A percentile compares a stretch with the other conserved stretches of the same genome.
These are phyloP conservation scores for Leccinum disarticulatum DNA, from an alignment of 768 basidiomycete genomes.

Conservation along the genomic window DNA sequence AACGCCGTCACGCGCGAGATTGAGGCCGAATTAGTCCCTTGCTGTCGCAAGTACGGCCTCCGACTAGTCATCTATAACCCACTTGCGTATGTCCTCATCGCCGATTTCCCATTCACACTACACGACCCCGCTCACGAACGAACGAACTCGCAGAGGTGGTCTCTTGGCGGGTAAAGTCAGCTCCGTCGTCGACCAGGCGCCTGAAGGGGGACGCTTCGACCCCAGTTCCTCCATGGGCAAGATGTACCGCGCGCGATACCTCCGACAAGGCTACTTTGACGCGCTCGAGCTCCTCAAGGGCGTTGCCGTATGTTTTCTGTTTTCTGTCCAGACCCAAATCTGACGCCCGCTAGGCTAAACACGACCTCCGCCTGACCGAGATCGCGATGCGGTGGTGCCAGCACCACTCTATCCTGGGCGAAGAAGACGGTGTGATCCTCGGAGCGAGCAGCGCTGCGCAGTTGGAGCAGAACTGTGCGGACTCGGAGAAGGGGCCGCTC, in stretches of 20 bases:
- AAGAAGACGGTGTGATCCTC: constrained; percentile 46
- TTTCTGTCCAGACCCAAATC: not conserved
- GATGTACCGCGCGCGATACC: constrained; percentile 47
- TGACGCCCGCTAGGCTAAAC: constrained; percentile 27
- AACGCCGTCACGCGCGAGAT: constrained; percentile 49
- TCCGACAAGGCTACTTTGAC: constrained; percentile 42
- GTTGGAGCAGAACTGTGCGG: constrained; percentile 43
- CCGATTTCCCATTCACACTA: not conserved
- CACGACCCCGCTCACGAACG: not conserved
- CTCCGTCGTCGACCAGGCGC: constrained; percentile 31
- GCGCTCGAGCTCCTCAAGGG: constrained; percentile 42
- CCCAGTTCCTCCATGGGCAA: constrained; percentile 37
- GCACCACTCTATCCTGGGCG: constrained; percentile 49
- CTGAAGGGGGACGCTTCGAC: constrained; percentile 44
- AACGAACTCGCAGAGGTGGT: constrained; percentile 2
- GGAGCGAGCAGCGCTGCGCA: constrained; percentile 49
- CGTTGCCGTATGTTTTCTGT: constrained; percentile 36
- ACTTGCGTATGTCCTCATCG: constrained; percentile 39
- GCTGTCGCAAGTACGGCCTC: constrained; percentile 56
- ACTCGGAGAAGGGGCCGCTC: constrained; percentile 53
- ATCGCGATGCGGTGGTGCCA: constrained; percentile 63
- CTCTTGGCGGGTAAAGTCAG: constrained; percentile 47
- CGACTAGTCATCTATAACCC: constrained; percentile 59
- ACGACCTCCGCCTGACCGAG: constrained; percentile 50
- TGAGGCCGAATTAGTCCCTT: constrained; percentile 52